Percentiles rank a stretch among this genome's conserved stretches.
Conservation (phyloP, 345 rosid genomes). For the Linum trigynum region DNA sequence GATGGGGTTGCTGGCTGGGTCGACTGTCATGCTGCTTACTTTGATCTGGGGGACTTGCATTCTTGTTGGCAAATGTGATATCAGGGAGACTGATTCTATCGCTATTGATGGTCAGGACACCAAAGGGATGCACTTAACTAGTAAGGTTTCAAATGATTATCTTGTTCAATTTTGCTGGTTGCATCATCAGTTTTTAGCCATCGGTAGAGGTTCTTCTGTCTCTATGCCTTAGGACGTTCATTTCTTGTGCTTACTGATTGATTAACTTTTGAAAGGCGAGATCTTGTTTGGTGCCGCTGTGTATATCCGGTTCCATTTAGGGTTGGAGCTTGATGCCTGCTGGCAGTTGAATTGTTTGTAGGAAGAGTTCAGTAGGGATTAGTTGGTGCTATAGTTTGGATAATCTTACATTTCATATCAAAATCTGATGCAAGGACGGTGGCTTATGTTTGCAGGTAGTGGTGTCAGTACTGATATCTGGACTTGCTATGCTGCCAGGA, state of each 20-base stretch:
- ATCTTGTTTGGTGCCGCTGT: no score
- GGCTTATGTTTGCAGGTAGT: slow-evolving; percentile 15
- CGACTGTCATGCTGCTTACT: slow-evolving; percentile 38
- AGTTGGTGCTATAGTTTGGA: background rate
- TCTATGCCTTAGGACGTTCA: background rate
- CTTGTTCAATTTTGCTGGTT: background rate
- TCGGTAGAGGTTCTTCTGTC: background rate
- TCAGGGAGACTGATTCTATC: background rate
- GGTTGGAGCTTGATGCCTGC: no score
- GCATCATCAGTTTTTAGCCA: background rate
- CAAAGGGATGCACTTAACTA: background rate
- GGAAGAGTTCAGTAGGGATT: no score
- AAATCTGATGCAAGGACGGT: background rate
- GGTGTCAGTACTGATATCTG: slow-evolving; percentile 32
- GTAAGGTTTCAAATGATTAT: background rate
- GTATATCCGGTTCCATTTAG: no score
- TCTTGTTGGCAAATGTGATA: slow-evolving; percentile 21
- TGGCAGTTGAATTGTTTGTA: no score
- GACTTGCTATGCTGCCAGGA: slow-evolving; percentile 37
- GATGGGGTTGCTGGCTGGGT: slow-evolving; percentile 42
- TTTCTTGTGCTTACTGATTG: background rate
- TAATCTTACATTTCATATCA: background rate
- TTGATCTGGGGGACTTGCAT: slow-evolving; percentile 41
- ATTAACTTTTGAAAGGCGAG: no score
- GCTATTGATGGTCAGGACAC: slow-evolving; percentile 2